Conservation (phyloP, 2,329 filamentous ascomycete genomes). For the Aspergillus fumigatiaffinis region DNA sequence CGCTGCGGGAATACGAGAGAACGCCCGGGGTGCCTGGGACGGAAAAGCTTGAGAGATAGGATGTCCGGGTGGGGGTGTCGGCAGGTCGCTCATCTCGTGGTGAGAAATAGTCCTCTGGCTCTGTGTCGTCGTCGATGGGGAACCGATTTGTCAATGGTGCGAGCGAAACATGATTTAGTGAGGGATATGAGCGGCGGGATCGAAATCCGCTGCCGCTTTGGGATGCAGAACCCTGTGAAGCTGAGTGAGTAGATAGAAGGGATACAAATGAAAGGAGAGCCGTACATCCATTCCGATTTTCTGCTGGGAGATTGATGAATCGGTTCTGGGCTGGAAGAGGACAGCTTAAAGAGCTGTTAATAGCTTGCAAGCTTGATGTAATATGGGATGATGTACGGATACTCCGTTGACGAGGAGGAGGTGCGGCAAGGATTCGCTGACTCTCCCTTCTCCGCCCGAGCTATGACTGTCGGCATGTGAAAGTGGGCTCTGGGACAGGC, state of each 20-base stretch:
- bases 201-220: constrained; percentile 22
- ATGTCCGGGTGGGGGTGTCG: constrained; percentile 31
- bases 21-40: constrained; percentile 42
- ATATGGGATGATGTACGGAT: background rate
- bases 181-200: constrained; percentile 55
- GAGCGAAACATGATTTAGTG: constrained; percentile 58
- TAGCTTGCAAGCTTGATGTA: background rate
- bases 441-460: background rate
- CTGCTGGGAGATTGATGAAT: background rate
- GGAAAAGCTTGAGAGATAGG: constrained; percentile 40
- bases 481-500: constrained; percentile 4
- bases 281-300: constrained; percentile 21
- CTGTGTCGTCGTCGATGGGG: constrained; percentile 45
- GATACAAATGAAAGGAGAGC: background rate
- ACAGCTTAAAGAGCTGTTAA: background rate
- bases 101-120: constrained; percentile 32
- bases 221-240: constrained; percentile 20
- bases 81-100: constrained; percentile 14
- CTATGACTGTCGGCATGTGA: constrained; percentile 20
- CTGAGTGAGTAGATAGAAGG: background rate
- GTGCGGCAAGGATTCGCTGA: background rate
- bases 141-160: constrained; percentile 56
- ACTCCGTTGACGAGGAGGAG: background rate
- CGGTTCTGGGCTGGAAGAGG: background rate
- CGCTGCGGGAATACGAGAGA: constrained; percentile 40